Evolutionary conservation across 805 yeast genomes (phyloP), one percentile per base, ranked within the genome.

Genomic region (Hanseniaspora lindneri): DNA sequence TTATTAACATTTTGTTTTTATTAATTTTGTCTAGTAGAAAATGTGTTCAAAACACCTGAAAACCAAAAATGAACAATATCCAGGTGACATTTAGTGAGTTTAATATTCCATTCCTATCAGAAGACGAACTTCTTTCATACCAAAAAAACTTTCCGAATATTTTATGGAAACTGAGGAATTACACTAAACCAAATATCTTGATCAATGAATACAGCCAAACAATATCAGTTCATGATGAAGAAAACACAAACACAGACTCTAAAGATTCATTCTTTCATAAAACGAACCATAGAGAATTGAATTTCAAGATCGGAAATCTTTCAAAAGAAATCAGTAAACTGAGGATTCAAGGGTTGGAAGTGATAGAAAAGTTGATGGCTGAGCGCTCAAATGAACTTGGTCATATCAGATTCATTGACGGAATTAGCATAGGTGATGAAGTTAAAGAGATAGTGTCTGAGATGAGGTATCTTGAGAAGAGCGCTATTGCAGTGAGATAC

Each of bases 151-250:
- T 44, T 29, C 21, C 48, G 5, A 44, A 44, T 21, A 16, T 36
- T 4, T 21, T 44, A 2, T 44, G 48, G 48, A 44, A 36, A 36
- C 23, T 29, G 21, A 29, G 32, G 23, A 44, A 44, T 27, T 36
- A 44, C 13, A 28, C 10, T 14, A 28, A 44, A 28, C 48, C 48
- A 10, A 27, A 35, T 21, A 36, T 44, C 21, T 21, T 44, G 21
- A 32, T 44, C 11, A 44, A 44, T 28, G 48, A 44, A 8, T 44
- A 19, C 23, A 44, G 48, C 36, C 35, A 29, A 36, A 44, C 48
- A 4, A 44, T 44, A 28, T 36, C 48, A 8, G 13, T 44, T 11
- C 48, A 44, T 30, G 48, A 44, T 16, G 27, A 21, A 6, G 25
- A 35, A 11, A 16, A 20, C 19, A 36, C 29, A 19, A 28, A 30